These are phyloP conservation scores for Phytophthora pseudosyringae DNA, from an alignment of 352 stramenopile genomes.

Conservation along the genomic window DNA sequence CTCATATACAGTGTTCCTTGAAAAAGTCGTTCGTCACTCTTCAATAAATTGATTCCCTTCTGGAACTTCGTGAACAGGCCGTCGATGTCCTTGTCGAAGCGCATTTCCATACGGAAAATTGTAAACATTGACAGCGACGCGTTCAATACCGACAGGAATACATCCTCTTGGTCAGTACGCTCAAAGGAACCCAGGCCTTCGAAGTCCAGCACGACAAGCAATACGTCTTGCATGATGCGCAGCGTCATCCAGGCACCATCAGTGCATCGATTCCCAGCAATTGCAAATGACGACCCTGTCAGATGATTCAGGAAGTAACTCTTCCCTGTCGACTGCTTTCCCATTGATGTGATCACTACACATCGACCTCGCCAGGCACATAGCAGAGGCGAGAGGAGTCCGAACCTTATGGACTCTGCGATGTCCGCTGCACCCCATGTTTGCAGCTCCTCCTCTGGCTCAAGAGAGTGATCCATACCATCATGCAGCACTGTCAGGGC, in stretches of 20 bases:
- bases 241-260: constrained; percentile 75
- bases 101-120: constrained; percentile 81
- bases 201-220: constrained; percentile 83
- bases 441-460: constrained; percentile 26
- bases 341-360: constrained; percentile 66
- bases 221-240: constrained; percentile 44
- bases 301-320: constrained; percentile 85
- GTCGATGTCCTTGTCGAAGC: constrained; percentile 80
- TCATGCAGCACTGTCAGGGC: constrained; percentile 58
- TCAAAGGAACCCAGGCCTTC: constrained; percentile 81
- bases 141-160: constrained; percentile 78
- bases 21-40: constrained; percentile 66
- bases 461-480: constrained; percentile 42
- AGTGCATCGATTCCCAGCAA: constrained; percentile 63
- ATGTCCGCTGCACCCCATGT: constrained; percentile 48
- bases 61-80: constrained; percentile 73
- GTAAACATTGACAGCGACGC: constrained; percentile 75
- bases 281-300: constrained; percentile 77
- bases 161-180: constrained; percentile 75
- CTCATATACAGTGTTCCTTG: constrained; percentile 68
- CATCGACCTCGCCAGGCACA: constrained; percentile 48
- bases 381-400: constrained; percentile 51
- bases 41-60: constrained; percentile 67
- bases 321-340: constrained; percentile 81
- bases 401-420: constrained; percentile 53